Base-by-base conservation (phyloP, 148 eudicot species). In the Fallopia convolvulus region DNA sequence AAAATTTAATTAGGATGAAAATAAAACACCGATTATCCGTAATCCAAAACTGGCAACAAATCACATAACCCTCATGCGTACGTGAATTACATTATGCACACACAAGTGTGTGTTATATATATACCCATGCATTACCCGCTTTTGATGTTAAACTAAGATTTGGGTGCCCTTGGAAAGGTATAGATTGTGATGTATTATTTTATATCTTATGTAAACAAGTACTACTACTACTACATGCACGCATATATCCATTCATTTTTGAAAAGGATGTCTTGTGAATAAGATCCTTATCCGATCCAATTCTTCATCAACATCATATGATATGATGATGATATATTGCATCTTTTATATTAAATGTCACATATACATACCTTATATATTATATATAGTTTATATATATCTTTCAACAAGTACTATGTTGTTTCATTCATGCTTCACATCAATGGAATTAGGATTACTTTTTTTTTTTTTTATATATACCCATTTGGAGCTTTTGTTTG, bases 381-480 rank as follows among this genome's bases (percentile, higher is more conserved):
- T 61, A 61, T 61, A 61, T 55, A 61, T n/a, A n/a, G 14, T 26
- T 39, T 61, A 26, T 30, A 61, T 26, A 23, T 61, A n/a, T n/a
- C 70, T 61, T 61, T 61, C 70, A 61, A 61, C 70, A 61, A 61
- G 70, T 61, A 61, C 70, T 61, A 61, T 61, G 70, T 61, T 61
- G 70, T 30, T 61, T 26, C 70, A 21, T 61, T 10, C 40, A 61
- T 61, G 70, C 30, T 61, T 61, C 70, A 61, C 70, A 61, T 61
- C 70, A 61, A 58, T 61, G 36, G 14, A 11, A 49, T 49, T 30
- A 61, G 39, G 6, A 10, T 26, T n/a, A 26, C 15, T 30, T 61
- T 61, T 30, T 23, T 17, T 39, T 61, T 61, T n/a, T n/a, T n/a
- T n/a, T n/a, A n/a, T n/a, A 61, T 30, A 11, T 14, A 49, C 15